Evolutionary conservation across 192 early-diverging fungal genomes (phyloP).

Genomic region (Umbelopsis sp.): DNA sequence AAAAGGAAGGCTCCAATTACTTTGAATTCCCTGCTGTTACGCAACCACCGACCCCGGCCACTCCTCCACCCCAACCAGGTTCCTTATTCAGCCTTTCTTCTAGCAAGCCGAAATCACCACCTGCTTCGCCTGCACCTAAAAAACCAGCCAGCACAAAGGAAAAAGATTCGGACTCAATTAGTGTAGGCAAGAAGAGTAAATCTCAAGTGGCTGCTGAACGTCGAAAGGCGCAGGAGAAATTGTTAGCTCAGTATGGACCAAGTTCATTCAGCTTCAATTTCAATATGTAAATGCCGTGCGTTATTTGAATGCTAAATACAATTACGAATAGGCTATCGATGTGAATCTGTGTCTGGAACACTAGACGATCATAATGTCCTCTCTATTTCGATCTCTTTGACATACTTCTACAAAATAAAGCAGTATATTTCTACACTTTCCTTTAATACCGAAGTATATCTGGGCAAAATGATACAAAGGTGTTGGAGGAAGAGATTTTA

Average conservation of each 20-base stretch:
- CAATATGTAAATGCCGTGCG: not conserved
- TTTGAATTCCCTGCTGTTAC: constrained; percentile 1
- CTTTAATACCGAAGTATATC: not conserved
- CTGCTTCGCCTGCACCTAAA: constrained; percentile 1
- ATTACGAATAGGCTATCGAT: not conserved
- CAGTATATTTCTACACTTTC: not conserved
- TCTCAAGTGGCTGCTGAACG: not conserved
- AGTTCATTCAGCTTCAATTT: too few species aligned
- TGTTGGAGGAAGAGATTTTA: too few species aligned
- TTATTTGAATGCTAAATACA: not conserved
- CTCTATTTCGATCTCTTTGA: not conserved
- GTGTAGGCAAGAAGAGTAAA: not conserved
- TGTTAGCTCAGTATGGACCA: not conserved
- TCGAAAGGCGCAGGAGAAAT: constrained; percentile 8
- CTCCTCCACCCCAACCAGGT: constrained; percentile 10
- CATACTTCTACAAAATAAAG: too few species aligned
- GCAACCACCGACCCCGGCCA: not conserved
- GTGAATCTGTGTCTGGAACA: constrained; percentile 7
- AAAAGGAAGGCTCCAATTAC: not conserved
- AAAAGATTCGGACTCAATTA: constrained; percentile 1
- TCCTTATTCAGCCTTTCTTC: not conserved
- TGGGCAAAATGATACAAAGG: too few species aligned
- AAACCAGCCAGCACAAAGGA: not conserved
- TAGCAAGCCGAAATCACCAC: not conserved
- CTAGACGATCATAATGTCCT: not conserved